These are phyloP conservation scores for Trypanosoma lewisi DNA, from an alignment of 208 protist species.

Conservation along the genomic window DNA sequence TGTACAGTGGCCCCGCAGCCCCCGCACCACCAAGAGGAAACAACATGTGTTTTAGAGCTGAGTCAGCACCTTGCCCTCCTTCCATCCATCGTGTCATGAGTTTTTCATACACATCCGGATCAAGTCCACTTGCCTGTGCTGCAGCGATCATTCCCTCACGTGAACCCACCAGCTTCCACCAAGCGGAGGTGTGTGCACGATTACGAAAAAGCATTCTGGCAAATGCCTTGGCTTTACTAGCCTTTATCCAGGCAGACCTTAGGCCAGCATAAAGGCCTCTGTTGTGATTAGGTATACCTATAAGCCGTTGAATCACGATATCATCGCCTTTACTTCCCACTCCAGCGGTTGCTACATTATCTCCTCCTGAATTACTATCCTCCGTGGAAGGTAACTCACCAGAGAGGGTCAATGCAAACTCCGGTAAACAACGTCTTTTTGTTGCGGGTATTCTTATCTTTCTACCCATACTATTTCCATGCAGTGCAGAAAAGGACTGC, in stretches of 20 bases:
- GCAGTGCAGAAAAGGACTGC: background rate
- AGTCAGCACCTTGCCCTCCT: background rate
- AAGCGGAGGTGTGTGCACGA: constrained; percentile 43
- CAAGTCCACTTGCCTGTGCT: constrained; percentile 9
- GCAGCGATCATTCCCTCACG: constrained; percentile 20
- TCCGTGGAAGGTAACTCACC: background rate
- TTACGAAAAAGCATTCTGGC: constrained; percentile 4
- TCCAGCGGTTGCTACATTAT: background rate
- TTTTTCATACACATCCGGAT: constrained; percentile 12
- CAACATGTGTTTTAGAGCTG: background rate
- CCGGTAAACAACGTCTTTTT: background rate
- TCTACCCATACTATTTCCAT: background rate
- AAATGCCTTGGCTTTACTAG: background rate
- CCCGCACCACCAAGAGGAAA: background rate
- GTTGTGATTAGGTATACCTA: constrained; percentile 57
- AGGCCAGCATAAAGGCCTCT: constrained; percentile 56
- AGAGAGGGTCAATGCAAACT: background rate
- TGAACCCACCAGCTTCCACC: constrained; percentile 27
- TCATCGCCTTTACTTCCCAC: background rate
- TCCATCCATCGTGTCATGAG: constrained; percentile 14
- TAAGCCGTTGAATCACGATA: constrained; percentile 28
- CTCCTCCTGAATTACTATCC: background rate
- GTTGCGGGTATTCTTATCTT: background rate
- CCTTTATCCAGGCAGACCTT: constrained; percentile 2
- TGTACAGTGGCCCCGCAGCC: background rate